Base-by-base conservation (phyloP, 805 yeast species). In the Candida incommunis region DNA sequence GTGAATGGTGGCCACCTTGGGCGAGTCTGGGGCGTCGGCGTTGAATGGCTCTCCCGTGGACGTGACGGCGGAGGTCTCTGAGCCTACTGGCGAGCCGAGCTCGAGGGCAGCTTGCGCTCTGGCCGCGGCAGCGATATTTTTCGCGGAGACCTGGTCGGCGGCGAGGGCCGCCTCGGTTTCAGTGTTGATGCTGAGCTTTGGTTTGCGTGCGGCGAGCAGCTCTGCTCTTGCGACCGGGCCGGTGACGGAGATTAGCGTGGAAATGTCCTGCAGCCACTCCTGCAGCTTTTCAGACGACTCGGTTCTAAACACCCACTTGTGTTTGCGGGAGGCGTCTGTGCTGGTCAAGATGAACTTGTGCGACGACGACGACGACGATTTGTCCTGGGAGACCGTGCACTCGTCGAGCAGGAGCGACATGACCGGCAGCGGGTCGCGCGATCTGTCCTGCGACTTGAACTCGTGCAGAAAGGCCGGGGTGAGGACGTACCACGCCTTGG, bases 301-400 rank as follows among this genome's bases (percentile, higher is more conserved):
- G n/a, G 94, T 80, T 51, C 94, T 73, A 67, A 90, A 88, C n/a
- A 88, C 92, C 85, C 92, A 86, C 55, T 86, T 87, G 64, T 88
- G 37, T 5, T 16, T 7, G 5, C 37, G 13, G 7, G 37, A 31
- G 7, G 20, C 11, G n/a, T 5, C 18, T 5, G 37, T 84, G 16
- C 87, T 76, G 51, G 75, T 76, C 49, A 90, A 67, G 9, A 87
- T 83, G 63, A 90, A 92, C 64, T 87, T 87, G 55, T 60, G 62
- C 34, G 52, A 56, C 45, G 48, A 47, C 23, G 52, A 42, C 24
- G 48, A 35, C 2, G 50, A 21, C 11, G 50, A 54, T 51, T 81
- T 85, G 54, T 77, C 78, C 58, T 78, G 77, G 22, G 84, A 75
- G 15, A 92, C 75, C 51, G 76, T 78, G 58, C 95, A 87, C 48